Evolutionary conservation across 495 filamentous ascomycete genomes (phyloP).

Genomic region (Penicillium turbatum): DNA sequence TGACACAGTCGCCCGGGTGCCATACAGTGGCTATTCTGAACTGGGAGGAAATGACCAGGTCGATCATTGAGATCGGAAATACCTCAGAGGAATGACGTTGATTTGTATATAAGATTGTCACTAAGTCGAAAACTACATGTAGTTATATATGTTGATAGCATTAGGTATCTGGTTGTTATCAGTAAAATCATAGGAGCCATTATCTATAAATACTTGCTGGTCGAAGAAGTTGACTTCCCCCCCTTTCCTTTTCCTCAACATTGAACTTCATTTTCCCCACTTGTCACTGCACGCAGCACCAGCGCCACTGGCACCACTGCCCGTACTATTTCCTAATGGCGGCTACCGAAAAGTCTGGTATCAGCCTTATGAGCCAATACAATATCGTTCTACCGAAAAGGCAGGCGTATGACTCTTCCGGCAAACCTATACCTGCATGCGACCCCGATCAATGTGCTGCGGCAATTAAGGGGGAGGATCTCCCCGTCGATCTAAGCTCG

Average conservation of each 20-base stretch:
- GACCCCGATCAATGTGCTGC: slow-evolving; percentile 9
- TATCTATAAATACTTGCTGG: too few relatives aligned
- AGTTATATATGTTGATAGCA: too few relatives aligned
- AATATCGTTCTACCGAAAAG: slow-evolving; percentile 17
- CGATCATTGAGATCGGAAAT: too few relatives aligned
- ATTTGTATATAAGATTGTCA: too few relatives aligned
- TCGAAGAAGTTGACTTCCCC: too few relatives aligned
- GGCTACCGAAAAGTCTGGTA: slow-evolving; percentile 15
- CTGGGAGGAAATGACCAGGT: too few relatives aligned
- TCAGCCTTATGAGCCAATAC: slow-evolving; percentile 16
- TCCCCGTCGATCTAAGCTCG: slow-evolving; percentile 12
- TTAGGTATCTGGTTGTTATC: too few relatives aligned
- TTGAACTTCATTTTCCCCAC: slow-evolving; percentile 16
- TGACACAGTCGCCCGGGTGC: too few relatives aligned
- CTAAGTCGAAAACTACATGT: too few relatives aligned
- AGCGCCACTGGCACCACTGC: slow-evolving; percentile 9
- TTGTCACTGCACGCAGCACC: slow-evolving; percentile 15
- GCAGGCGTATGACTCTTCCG: slow-evolving; percentile 12
- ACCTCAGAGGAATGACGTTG: too few relatives aligned
- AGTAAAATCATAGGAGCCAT: too few relatives aligned
- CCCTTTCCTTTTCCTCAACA: slow-evolving; percentile 16
- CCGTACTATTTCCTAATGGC: slow-evolving; percentile 13
- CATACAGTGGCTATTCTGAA: too few relatives aligned
- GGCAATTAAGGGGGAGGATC: slow-evolving; percentile 14
- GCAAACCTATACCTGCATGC: slow-evolving; percentile 11